Conservation (phyloP, 1,139 yeast genomes). For the Yamadazyma sp. region DNA sequence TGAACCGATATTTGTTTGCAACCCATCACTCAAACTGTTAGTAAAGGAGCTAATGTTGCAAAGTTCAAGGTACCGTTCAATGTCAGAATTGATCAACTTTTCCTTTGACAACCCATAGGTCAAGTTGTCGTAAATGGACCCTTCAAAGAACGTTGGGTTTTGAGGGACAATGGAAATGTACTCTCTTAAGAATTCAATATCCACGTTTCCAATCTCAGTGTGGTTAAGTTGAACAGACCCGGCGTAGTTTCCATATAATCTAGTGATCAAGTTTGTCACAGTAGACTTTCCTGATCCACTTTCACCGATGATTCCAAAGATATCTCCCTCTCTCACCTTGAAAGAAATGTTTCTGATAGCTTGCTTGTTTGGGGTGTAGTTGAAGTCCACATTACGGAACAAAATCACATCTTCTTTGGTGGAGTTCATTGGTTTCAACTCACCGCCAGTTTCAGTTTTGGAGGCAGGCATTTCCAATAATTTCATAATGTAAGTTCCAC, state of each 20-base stretch:
- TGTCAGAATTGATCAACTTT: slow-evolving; percentile 28
- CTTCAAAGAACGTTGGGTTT: slow-evolving; percentile 62
- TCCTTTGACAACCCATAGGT: slow-evolving; percentile 52
- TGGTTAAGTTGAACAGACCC: slow-evolving; percentile 38
- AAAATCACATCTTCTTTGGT: slow-evolving; percentile 24
- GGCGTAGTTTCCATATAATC: slow-evolving; percentile 44
- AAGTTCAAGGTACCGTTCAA: slow-evolving; percentile 39
- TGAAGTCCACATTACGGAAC: slow-evolving; percentile 47
- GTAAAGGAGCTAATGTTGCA: slow-evolving; percentile 57
- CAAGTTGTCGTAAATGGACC: slow-evolving; percentile 65
- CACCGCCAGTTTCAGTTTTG: slow-evolving; percentile 30
- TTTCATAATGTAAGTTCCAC: slow-evolving; percentile 55
- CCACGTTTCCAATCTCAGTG: slow-evolving; percentile 43
- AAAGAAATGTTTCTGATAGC: slow-evolving; percentile 40
- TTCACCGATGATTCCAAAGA: slow-evolving; percentile 67
- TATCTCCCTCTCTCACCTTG: slow-evolving; percentile 41
- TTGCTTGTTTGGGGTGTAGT: slow-evolving; percentile 37
- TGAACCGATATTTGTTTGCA: slow-evolving; percentile 59
- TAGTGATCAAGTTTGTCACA: slow-evolving; percentile 49
- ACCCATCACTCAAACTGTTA: slow-evolving; percentile 50
- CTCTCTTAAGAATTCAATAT: slow-evolving; percentile 50
- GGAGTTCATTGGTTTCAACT: slow-evolving; percentile 15
- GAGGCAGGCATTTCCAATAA: slow-evolving; percentile 39
- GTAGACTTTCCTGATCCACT: slow-evolving; percentile 88
- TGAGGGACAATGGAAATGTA: slow-evolving; percentile 70